These are phyloP conservation scores for Acacia pycnantha DNA, from an alignment of 331 rosid species.

Conservation along the genomic window DNA sequence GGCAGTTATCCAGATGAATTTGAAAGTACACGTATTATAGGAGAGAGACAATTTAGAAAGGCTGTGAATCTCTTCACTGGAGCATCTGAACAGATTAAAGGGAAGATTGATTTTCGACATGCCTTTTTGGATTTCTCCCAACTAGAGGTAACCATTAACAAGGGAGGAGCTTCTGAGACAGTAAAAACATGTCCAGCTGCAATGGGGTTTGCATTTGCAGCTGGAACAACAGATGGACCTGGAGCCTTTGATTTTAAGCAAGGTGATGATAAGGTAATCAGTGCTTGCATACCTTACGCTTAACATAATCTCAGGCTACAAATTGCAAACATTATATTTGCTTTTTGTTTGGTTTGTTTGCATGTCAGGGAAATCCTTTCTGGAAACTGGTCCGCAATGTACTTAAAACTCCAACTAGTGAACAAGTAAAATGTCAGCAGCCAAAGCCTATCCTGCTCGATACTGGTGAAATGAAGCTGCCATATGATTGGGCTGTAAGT, in stretches of 20 bases:
- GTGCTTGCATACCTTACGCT: slow-evolving; percentile 9
- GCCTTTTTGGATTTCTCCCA: slow-evolving; percentile 76
- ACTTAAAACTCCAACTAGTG: slow-evolving; percentile 61
- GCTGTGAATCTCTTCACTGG: slow-evolving; percentile 71
- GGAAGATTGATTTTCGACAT: slow-evolving; percentile 76
- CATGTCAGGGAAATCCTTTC: slow-evolving; percentile 71
- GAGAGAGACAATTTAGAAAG: slow-evolving; percentile 77
- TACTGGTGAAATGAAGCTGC: slow-evolving; percentile 87
- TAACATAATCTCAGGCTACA: not conserved
- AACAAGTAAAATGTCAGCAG: slow-evolving; percentile 73
- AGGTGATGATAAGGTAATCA: slow-evolving; percentile 80
- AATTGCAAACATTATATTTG: slow-evolving; percentile 18
- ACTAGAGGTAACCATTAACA: slow-evolving; percentile 59
- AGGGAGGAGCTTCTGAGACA: slow-evolving; percentile 48
- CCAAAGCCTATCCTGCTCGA: slow-evolving; percentile 95
- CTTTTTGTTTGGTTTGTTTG: slow-evolving; percentile 29
- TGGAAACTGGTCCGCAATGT: slow-evolving; percentile 80
- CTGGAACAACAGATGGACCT: slow-evolving; percentile 96
- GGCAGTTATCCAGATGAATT: slow-evolving; percentile 87
- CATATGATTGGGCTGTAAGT: slow-evolving; percentile 98
- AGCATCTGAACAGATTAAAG: slow-evolving; percentile 67
- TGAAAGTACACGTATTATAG: slow-evolving; percentile 90
- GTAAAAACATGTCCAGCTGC: slow-evolving; percentile 92
- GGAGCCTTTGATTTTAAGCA: slow-evolving; percentile 92
- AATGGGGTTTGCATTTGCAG: slow-evolving; percentile 93